phyloP scores from a whole-genome alignment of 1,284 basidiomycete genomes.

The Coniferiporia sulphurascens region DNA sequence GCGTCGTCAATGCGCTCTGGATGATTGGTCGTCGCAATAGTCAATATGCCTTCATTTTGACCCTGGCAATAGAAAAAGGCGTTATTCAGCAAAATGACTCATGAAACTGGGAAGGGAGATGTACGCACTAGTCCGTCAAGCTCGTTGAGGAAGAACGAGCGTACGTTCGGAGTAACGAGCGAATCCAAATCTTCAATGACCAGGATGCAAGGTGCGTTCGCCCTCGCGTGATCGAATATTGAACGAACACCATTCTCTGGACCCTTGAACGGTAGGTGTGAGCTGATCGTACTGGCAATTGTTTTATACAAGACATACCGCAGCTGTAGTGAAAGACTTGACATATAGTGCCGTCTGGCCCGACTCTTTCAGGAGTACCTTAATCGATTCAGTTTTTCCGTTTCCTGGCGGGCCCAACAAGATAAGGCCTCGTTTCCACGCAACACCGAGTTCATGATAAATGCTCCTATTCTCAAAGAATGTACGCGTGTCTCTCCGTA shows the following conservation, averaged over 20 bases:
- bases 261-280: conserved; percentile 20
- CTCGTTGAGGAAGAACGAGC: conserved; percentile 44
- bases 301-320: not conserved
- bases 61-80: conserved; percentile 20
- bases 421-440: conserved; percentile 37
- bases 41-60: conserved; percentile 38
- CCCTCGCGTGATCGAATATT: conserved; percentile 32
- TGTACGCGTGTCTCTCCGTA: conserved; percentile 34
- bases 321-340: conserved; percentile 30
- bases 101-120: conserved; percentile 7
- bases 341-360: conserved; percentile 36
- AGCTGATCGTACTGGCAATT: not conserved
- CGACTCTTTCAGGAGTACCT: conserved; percentile 18
- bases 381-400: conserved; percentile 21
- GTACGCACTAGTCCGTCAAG: conserved; percentile 34
- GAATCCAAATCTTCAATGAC: conserved; percentile 44
- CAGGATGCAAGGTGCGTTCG: conserved; percentile 38
- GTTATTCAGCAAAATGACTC: conserved; percentile 15
- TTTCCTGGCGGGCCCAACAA: conserved; percentile 30
- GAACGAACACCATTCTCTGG: conserved; percentile 28
- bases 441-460: conserved; percentile 37
- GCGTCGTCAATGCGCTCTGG: conserved; percentile 43
- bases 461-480: conserved; percentile 38
- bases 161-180: conserved; percentile 34
- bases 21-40: conserved; percentile 46